Percentiles rank a stretch among this genome's conserved stretches.
Evolutionary conservation across 1,284 basidiomycete species (phyloP).

Genomic region (Trichosporon sp.): DNA sequence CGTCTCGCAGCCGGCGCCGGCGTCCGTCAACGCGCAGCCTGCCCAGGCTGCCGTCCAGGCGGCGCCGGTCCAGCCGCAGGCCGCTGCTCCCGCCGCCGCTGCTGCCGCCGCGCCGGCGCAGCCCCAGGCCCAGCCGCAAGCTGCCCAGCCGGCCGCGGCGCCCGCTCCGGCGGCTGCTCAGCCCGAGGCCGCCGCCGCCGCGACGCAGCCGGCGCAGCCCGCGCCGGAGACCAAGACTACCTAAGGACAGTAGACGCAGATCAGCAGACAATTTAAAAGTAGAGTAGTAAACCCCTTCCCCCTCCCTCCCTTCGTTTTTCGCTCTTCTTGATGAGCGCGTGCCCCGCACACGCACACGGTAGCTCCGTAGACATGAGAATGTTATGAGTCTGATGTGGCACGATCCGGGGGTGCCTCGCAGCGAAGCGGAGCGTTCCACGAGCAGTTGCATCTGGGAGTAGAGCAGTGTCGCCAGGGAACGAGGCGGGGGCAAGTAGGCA

Average conservation of each 20-base stretch:
- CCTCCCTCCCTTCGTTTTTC: background rate
- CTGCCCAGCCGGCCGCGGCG: background rate
- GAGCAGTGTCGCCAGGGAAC: too few relatives aligned
- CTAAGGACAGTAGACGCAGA: background rate
- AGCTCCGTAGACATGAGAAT: background rate
- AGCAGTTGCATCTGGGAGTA: too few relatives aligned
- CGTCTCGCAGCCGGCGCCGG: background rate
- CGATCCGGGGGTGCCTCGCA: too few relatives aligned
- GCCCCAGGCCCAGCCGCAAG: too few relatives aligned
- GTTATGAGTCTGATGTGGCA: background rate
- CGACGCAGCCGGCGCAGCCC: background rate
- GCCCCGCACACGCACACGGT: background rate
- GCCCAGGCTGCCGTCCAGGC: conserved; percentile 24
- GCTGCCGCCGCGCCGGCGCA: background rate
- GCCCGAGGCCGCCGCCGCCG: too few relatives aligned
- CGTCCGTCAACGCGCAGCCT: background rate
- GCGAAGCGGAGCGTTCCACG: too few relatives aligned
- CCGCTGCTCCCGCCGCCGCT: background rate
- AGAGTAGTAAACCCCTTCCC: background rate
- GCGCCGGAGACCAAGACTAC: conserved; percentile 1
- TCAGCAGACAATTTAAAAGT: background rate
- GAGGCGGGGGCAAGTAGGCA: too few relatives aligned
- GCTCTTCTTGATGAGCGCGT: background rate
- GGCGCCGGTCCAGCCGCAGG: background rate
- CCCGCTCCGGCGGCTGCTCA: too few relatives aligned